A percentile compares a stretch with the other conserved stretches of the same genome.
These are phyloP conservation scores for Epichloe scottii DNA, from an alignment of 2,329 filamentous ascomycete species.

Conservation along the genomic window DNA sequence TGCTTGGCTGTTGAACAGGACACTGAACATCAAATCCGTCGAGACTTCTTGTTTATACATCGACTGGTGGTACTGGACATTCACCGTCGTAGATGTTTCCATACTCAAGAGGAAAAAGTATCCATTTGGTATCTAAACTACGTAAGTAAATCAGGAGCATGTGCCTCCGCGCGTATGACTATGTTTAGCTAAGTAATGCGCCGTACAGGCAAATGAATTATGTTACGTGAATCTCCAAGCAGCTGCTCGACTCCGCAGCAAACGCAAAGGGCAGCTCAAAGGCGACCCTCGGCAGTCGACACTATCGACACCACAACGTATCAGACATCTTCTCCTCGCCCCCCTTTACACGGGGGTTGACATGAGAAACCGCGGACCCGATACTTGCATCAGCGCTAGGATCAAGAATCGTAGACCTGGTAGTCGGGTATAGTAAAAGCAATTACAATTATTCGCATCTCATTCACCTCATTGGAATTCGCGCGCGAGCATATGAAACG, in stretches of 20 bases:
- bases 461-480: conserved; percentile 5
- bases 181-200: conserved; percentile 8
- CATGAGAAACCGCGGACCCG: conserved; percentile 2
- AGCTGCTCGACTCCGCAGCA: neutral
- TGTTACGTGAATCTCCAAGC: conserved; percentile 8
- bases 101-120: neutral
- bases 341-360: neutral
- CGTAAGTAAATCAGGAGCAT: conserved; percentile 11
- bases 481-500: conserved; percentile 4
- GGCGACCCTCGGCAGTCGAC: neutral
- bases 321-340: neutral
- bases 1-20: too few relatives aligned
- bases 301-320: neutral
- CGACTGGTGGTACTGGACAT: too few relatives aligned
- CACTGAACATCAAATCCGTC: too few relatives aligned
- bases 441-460: conserved; percentile 8
- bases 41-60: too few relatives aligned
- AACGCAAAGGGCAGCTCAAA: neutral
- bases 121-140: conserved; percentile 15
- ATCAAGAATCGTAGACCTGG: conserved; percentile 6
- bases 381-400: conserved; percentile 1
- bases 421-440: conserved; percentile 6
- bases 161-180: conserved; percentile 7
- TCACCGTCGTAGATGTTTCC: too few relatives aligned
- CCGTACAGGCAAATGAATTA: conserved; percentile 4